phyloP scores from a whole-genome alignment of 1,284 basidiomycete species.

The Schizopora paradoxa region DNA sequence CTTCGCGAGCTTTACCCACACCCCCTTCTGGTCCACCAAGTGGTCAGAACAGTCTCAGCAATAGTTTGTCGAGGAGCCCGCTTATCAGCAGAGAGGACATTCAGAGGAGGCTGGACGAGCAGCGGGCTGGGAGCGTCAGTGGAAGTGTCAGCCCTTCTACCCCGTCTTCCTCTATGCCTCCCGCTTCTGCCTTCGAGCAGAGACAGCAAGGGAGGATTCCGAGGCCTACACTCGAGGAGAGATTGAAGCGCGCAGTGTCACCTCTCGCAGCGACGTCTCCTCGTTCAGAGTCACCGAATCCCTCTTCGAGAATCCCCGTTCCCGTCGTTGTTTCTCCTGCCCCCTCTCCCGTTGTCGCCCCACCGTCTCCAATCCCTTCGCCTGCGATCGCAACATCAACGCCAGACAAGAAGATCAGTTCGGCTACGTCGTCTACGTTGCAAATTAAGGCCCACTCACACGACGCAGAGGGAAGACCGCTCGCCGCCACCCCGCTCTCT shows the following conservation, averaged over 20 bases:
- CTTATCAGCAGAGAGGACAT: slow-evolving; percentile 51
- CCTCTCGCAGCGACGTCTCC: background rate
- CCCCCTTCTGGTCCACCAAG: slow-evolving; percentile 9
- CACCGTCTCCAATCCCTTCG: too few species aligned
- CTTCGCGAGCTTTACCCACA: background rate
- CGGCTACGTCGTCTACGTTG: background rate
- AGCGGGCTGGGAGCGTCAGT: slow-evolving; percentile 32
- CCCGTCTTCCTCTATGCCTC: slow-evolving; percentile 1
- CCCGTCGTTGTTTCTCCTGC: too few species aligned
- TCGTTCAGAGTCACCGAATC: background rate
- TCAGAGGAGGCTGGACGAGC: slow-evolving; percentile 41
- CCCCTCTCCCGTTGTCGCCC: too few species aligned
- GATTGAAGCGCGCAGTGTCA: background rate
- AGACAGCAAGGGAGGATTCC: background rate
- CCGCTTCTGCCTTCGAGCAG: too few species aligned
- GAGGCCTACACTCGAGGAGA: background rate
- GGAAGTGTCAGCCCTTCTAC: background rate
- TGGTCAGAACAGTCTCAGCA: slow-evolving; percentile 23
- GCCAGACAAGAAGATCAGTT: too few species aligned
- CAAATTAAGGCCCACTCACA: slow-evolving; percentile 8
- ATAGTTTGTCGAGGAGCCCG: too few species aligned
- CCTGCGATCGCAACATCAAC: too few species aligned
- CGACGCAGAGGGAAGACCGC: slow-evolving; percentile 4
- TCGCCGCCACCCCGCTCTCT: slow-evolving; percentile 4
- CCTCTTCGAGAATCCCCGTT: slow-evolving; percentile 2